phyloP scores from a whole-genome alignment of 1,284 basidiomycete genomes.

The Heterobasidion parviporum region DNA sequence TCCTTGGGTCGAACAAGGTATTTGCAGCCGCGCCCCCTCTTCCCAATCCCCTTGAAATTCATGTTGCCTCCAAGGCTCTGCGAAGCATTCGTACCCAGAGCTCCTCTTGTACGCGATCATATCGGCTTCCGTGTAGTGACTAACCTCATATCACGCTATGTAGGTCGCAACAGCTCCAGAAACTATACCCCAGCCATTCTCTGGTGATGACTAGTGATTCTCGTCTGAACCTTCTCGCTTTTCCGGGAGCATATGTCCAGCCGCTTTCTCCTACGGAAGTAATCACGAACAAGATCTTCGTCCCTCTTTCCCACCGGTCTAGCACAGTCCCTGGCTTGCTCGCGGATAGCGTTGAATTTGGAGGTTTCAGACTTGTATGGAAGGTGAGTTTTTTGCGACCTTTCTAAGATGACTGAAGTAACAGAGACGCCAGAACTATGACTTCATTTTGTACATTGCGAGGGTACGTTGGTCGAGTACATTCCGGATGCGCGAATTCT shows the following conservation, averaged over 20 bases:
- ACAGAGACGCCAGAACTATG: conserved; percentile 25
- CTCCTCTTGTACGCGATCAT: conserved; percentile 1
- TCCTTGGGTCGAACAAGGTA: conserved; percentile 49
- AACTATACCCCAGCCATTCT: conserved; percentile 54
- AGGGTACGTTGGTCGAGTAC: conserved; percentile 21
- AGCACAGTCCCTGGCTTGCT: conserved; percentile 42
- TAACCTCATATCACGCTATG: too few species aligned
- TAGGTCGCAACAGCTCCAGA: conserved; percentile 45
- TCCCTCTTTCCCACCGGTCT: conserved; percentile 35
- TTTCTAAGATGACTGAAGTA: background rate
- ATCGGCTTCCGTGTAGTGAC: too few species aligned
- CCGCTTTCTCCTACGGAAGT: conserved; percentile 41
- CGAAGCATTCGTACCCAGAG: conserved; percentile 5
- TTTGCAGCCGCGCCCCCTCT: conserved; percentile 5
- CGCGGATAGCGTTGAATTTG: conserved; percentile 41
- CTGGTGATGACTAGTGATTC: conserved; percentile 44
- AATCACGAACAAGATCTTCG: conserved; percentile 40
- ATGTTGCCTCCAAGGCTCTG: conserved; percentile 1
- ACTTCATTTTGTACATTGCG: conserved; percentile 39
- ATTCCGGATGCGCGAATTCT: background rate
- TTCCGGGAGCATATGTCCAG: conserved; percentile 38
- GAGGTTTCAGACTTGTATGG: conserved; percentile 51
- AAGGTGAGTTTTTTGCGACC: conserved; percentile 31
- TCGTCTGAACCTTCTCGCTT: conserved; percentile 37
- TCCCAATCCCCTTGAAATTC: too few species aligned